Evolutionary conservation across 441 rosid genomes (phyloP), one percentile per base, ranked within the genome.

Genomic region (Populus tomentosa): DNA sequence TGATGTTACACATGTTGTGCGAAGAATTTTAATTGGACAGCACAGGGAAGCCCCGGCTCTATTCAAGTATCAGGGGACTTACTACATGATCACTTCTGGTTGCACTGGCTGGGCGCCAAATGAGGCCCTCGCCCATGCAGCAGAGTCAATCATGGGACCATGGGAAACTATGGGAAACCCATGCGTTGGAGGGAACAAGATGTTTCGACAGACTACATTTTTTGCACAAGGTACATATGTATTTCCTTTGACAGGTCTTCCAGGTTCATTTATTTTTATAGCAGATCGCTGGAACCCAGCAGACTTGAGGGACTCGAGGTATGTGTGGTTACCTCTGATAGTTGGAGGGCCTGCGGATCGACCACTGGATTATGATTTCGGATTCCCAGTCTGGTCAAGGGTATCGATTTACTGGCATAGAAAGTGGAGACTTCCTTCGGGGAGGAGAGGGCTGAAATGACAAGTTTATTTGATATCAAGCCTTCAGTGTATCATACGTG

Each of bases 41-140:
- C 93, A 85, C 76, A 86, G 98, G 67, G 97, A 95, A 86, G 98
- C 99, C 63, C 99, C 98, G 1, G 95, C 98, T 35, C 42, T 95
- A 11, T 93, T 95, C 69, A 95, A 94, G 88, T 84, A 91, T 80
- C 87, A 83, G 36, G 89, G 88, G 13, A 91, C 87, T 50, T 95
- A 94, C 74, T 95, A 95, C 88, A 94, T 94, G 99, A 81, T 94
- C 70, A 92, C 93, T 24, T 95, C 98, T 1, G 93, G 98, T 56
- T 95, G 99, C 80, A 87, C 94, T 7, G 97, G 98, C 68, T 95
- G 99, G 99, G 99, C 98, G 8, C 97, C 98, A 23, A 95, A 95
- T 42, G 98, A 94, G 85, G 97, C 99, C 2, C 70, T 91, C 65
- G 92, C 89, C 32, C 97, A 94, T 79, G 98, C 97, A 1, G 91